Conservation (phyloP, 495 filamentous ascomycete species). For the Podospora conica region DNA sequence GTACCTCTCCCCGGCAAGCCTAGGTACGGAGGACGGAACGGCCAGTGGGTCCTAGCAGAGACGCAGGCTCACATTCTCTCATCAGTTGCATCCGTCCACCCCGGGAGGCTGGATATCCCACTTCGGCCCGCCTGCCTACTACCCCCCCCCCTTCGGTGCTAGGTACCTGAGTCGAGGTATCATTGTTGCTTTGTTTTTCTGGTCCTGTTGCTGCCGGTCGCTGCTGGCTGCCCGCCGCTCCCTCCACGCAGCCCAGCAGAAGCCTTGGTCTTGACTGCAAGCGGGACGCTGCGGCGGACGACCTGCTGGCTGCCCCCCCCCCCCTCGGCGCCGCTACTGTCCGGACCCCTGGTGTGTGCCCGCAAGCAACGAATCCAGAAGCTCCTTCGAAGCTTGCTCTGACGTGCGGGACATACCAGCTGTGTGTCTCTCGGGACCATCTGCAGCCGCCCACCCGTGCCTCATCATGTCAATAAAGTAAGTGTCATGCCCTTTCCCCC, state of each 20-base stretch:
- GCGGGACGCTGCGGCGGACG: constrained; percentile 17
- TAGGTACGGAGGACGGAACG: constrained; percentile 1
- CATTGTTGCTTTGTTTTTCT: background rate
- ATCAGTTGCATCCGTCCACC: constrained; percentile 18
- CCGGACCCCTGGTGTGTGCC: constrained; percentile 21
- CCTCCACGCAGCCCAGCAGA: constrained; percentile 1
- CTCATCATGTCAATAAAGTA: constrained; percentile 66
- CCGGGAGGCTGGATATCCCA: constrained; percentile 4
- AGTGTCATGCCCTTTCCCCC: constrained; percentile 32
- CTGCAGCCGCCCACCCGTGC: constrained; percentile 39
- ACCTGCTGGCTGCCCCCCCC: constrained; percentile 16
- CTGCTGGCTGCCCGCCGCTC: background rate
- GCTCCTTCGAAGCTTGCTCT: constrained; percentile 25
- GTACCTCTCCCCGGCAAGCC: background rate
- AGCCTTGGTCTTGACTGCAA: constrained; percentile 26
- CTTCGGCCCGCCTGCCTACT: background rate
- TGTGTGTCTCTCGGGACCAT: constrained; percentile 21
- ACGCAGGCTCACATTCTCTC: constrained; percentile 18
- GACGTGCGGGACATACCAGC: constrained; percentile 27
- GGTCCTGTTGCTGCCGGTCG: background rate
- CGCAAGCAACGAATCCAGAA: constrained; percentile 31
- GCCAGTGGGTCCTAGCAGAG: background rate
- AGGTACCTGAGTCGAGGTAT: background rate
- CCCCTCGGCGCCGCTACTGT: constrained; percentile 15
- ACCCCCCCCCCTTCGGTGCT: too few species aligned